A percentile compares a stretch with the other conserved stretches of the same genome.
phyloP scores from a whole-genome alignment of 768 basidiomycete genomes.

The Pholiota microspora region DNA sequence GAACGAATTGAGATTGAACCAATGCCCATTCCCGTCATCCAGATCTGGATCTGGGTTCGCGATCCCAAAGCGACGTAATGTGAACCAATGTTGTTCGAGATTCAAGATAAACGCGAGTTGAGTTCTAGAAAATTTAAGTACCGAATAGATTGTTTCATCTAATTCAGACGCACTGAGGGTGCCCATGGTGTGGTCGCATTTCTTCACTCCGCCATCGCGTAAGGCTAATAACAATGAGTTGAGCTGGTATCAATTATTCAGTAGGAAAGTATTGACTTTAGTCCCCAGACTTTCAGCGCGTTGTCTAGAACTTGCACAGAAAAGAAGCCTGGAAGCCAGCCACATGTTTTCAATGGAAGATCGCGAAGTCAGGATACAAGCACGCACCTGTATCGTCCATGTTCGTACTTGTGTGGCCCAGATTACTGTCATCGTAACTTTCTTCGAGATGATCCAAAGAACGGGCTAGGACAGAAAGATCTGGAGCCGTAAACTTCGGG shows the following conservation, averaged over 20 bases:
- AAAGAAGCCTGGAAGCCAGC: constrained; percentile 67
- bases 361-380: not conserved
- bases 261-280: constrained; percentile 50
- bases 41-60: constrained; percentile 37
- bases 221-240: constrained; percentile 44
- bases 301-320: constrained; percentile 87
- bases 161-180: constrained; percentile 63
- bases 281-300: constrained; percentile 81
- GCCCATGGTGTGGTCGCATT: constrained; percentile 73
- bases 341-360: not conserved
- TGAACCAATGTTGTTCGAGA: constrained; percentile 86
- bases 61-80: constrained; percentile 75
- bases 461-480: constrained; percentile 74
- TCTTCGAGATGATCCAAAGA: constrained; percentile 66
- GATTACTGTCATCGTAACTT: constrained; percentile 49
- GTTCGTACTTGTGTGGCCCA: constrained; percentile 57
- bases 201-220: constrained; percentile 82
- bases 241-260: not conserved
- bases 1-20: constrained; percentile 90
- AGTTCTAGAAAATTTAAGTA: constrained; percentile 30
- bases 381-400: constrained; percentile 86
- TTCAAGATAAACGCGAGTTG: constrained; percentile 90
- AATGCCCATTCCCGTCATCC: constrained; percentile 59
- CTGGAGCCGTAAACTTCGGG: constrained; percentile 70
- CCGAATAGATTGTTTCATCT: constrained; percentile 11